Percentiles rank a stretch among this genome's conserved stretches.
Conservation (phyloP, 192 early-diverging fungal species). For the Backusella parvicylindrica region DNA sequence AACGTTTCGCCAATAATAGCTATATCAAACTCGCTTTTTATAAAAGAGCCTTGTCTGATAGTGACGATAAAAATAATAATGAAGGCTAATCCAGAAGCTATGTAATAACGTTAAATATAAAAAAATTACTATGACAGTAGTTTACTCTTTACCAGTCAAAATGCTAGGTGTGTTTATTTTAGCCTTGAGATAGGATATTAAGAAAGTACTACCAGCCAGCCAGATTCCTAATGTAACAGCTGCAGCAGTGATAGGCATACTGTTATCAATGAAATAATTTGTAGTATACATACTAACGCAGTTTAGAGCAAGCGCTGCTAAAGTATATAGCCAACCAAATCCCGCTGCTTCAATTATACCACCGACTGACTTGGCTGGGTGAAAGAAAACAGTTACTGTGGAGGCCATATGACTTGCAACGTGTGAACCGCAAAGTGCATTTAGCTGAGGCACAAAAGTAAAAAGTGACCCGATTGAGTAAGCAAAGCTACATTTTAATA, state of each 20-base stretch:
- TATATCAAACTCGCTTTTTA: constrained; percentile 32
- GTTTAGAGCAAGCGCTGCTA: constrained; percentile 35
- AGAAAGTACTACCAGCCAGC: constrained; percentile 46
- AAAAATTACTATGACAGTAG: background rate
- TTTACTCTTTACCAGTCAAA: constrained; percentile 34
- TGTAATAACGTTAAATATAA: background rate
- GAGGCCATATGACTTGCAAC: constrained; percentile 64
- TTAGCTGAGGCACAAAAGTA: constrained; percentile 55
- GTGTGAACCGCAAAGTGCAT: constrained; percentile 46
- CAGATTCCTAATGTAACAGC: constrained; percentile 40
- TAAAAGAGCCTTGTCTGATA: constrained; percentile 37
- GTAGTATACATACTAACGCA: constrained; percentile 40
- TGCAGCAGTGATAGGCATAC: constrained; percentile 28
- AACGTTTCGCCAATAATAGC: constrained; percentile 34
- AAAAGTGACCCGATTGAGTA: constrained; percentile 62
- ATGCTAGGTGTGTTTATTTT: constrained; percentile 42
- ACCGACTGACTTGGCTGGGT: constrained; percentile 65
- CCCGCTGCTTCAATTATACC: constrained; percentile 50
- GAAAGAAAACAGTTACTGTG: constrained; percentile 66
- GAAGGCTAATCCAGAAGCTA: constrained; percentile 37
- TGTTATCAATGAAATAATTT: constrained; percentile 37
- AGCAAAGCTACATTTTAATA: constrained; percentile 60
- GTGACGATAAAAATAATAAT: constrained; percentile 47
- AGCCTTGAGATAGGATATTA: constrained; percentile 45
- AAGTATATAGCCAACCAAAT: constrained; percentile 19